Percentiles rank a stretch among this genome's conserved stretches.
phyloP scores from a whole-genome alignment of 202 grass and related monocot species.

The Zoysia matrella region DNA sequence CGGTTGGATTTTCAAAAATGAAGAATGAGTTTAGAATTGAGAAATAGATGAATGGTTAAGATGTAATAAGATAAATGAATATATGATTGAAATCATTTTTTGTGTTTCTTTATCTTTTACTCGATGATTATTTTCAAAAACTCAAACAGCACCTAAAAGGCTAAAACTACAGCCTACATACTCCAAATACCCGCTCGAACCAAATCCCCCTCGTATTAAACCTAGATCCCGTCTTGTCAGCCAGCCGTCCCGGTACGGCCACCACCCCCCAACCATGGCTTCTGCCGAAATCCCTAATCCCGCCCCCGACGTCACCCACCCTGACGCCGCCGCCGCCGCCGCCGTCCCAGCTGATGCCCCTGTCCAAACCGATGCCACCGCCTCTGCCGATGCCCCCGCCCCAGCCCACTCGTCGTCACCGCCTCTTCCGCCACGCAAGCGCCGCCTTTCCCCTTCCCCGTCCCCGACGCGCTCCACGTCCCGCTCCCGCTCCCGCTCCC shows the following conservation, averaged over 20 bases:
- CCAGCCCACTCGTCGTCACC: slow-evolving; percentile 50
- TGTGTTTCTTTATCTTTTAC: too few relatives aligned
- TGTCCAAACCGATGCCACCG: neutral
- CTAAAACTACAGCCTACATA: too few relatives aligned
- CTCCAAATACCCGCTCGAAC: too few relatives aligned
- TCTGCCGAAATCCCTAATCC: slow-evolving; percentile 55
- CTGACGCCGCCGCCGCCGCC: neutral
- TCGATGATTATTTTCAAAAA: too few relatives aligned
- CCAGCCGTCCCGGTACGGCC: neutral
- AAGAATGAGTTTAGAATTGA: too few relatives aligned
- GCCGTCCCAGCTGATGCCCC: neutral
- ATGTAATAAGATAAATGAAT: too few relatives aligned
- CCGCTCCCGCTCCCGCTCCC: slow-evolving; percentile 20
- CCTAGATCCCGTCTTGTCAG: slow-evolving; percentile 35
- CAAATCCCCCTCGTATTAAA: neutral
- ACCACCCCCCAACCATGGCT: slow-evolving; percentile 23
- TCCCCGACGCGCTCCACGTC: slow-evolving; percentile 43
- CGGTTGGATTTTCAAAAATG: too few relatives aligned
- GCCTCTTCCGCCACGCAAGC: slow-evolving; percentile 57
- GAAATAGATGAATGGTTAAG: too few relatives aligned
- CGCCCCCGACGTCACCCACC: slow-evolving; percentile 14
- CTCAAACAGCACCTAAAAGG: too few relatives aligned
- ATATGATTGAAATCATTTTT: too few relatives aligned
- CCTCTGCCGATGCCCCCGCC: neutral
- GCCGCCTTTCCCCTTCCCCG: slow-evolving; percentile 51